phyloP scores from a whole-genome alignment of 1,284 basidiomycete species.

The Athelia sp. region DNA sequence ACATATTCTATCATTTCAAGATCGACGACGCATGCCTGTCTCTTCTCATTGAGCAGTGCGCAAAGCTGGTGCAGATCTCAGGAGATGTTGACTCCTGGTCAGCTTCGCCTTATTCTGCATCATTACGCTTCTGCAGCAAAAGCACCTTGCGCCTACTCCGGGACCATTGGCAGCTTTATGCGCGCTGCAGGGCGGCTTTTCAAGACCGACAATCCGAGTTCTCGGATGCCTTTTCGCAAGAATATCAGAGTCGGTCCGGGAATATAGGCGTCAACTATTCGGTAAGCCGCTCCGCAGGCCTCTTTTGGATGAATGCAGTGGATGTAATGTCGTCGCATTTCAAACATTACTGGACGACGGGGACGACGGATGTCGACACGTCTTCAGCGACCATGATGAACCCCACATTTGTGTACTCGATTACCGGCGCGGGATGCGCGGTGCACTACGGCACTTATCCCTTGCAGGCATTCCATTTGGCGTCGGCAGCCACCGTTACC shows the following conservation, averaged over 20 bases:
- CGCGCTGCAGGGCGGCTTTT: neutral
- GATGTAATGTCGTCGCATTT: no score
- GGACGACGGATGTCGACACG: slow-evolving; percentile 23
- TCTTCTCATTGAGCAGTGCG: slow-evolving; percentile 38
- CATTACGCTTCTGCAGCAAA: slow-evolving; percentile 30
- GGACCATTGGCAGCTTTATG: slow-evolving; percentile 38
- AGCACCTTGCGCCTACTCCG: slow-evolving; percentile 37
- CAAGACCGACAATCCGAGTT: no score
- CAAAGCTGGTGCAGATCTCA: slow-evolving; percentile 34
- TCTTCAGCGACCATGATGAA: slow-evolving; percentile 38
- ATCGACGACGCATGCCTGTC: slow-evolving; percentile 36
- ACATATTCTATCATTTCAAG: slow-evolving; percentile 52
- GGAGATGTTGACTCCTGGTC: slow-evolving; percentile 37
- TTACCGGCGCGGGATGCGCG: slow-evolving; percentile 32
- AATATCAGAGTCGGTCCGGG: no score
- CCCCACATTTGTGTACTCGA: slow-evolving; percentile 43
- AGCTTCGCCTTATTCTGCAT: slow-evolving; percentile 31
- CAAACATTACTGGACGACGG: slow-evolving; percentile 4
- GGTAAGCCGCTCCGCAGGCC: no score
- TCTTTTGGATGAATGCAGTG: no score
- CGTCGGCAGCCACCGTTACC: slow-evolving; percentile 23
- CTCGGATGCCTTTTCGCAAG: no score
- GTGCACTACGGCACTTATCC: slow-evolving; percentile 46
- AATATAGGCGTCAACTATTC: no score
- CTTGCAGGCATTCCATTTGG: slow-evolving; percentile 41